These are phyloP conservation scores for Russula griseocarnosa DNA, from an alignment of 768 basidiomycete species.

Conservation along the genomic window DNA sequence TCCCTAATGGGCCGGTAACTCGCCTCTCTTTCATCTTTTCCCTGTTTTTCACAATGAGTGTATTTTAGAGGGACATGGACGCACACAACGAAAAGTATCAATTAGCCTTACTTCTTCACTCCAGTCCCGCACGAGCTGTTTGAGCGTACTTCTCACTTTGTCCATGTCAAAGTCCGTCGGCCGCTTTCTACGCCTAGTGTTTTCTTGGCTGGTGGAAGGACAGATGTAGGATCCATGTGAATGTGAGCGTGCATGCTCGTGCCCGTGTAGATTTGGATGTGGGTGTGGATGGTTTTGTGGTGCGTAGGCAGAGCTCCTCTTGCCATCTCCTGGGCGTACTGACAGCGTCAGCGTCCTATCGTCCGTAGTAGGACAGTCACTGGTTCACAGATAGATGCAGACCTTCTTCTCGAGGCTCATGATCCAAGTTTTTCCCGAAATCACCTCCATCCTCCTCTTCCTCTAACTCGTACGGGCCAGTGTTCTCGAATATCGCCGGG, in stretches of 20 bases:
- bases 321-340: constrained; percentile 2
- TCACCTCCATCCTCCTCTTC: constrained; percentile 33
- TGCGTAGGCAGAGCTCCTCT: not conserved
- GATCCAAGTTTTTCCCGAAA: constrained; percentile 29
- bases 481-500: constrained; percentile 77
- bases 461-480: constrained; percentile 19
- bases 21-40: constrained; percentile 65
- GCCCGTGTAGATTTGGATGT: constrained; percentile 29
- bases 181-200: constrained; percentile 36
- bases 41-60: constrained; percentile 43
- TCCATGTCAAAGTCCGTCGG: constrained; percentile 80
- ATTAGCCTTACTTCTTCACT: constrained; percentile 59
- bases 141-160: constrained; percentile 85
- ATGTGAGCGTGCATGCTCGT: constrained; percentile 38
- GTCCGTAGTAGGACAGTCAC: not conserved
- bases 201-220: constrained; percentile 18
- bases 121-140: constrained; percentile 95
- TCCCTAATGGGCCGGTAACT: constrained; percentile 82
- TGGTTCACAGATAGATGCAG: constrained; percentile 5
- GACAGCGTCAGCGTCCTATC: constrained; percentile 4
- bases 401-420: constrained; percentile 16
- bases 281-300: constrained; percentile 28
- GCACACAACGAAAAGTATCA: not conserved
- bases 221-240: constrained; percentile 32
- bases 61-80: not conserved